Percentiles rank a stretch among this genome's conserved stretches.
phyloP scores from a whole-genome alignment of 257 asterid species.

The Leptodermis oblonga region DNA sequence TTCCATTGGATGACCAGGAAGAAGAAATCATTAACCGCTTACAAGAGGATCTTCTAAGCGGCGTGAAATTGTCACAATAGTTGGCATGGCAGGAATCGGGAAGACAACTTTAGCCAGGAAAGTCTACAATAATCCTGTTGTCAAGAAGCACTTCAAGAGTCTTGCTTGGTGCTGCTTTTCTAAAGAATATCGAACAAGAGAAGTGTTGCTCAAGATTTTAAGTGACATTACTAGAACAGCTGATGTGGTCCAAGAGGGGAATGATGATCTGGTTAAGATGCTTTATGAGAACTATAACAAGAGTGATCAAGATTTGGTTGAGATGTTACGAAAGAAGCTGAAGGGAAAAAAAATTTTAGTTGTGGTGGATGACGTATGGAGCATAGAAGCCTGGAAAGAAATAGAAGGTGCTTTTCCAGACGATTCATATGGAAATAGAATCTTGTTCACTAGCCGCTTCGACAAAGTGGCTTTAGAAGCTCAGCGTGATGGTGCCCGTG shows the following conservation, averaged over 20 bases:
- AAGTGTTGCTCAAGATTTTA: neutral
- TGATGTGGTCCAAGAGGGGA: neutral
- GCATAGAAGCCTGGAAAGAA: slow-evolving; percentile 4
- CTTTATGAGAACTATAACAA: neutral
- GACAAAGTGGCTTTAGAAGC: neutral
- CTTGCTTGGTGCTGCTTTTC: slow-evolving; percentile 15
- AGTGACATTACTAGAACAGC: neutral
- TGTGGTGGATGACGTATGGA: slow-evolving; percentile 24
- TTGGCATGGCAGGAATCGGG: slow-evolving; percentile 23
- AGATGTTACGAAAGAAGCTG: neutral
- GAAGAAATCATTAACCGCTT: slow-evolving; percentile 1
- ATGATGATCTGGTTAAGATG: neutral
- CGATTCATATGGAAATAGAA: slow-evolving; percentile 12
- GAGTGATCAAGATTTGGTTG: neutral
- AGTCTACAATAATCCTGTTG: neutral
- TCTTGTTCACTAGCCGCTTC: slow-evolving; percentile 8
- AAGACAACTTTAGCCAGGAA: slow-evolving; percentile 14
- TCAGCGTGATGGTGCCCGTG: neutral
- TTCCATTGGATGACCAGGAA: slow-evolving; percentile 12
- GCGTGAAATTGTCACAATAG: slow-evolving; percentile 12
- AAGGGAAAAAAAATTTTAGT: neutral
- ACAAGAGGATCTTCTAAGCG: neutral
- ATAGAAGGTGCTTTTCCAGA: slow-evolving; percentile 7
- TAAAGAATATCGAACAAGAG: slow-evolving; percentile 7
- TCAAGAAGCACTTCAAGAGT: neutral